These are phyloP conservation scores for Lobulomyces angularis DNA, from an alignment of 192 early-diverging fungal species.

Conservation along the genomic window DNA sequence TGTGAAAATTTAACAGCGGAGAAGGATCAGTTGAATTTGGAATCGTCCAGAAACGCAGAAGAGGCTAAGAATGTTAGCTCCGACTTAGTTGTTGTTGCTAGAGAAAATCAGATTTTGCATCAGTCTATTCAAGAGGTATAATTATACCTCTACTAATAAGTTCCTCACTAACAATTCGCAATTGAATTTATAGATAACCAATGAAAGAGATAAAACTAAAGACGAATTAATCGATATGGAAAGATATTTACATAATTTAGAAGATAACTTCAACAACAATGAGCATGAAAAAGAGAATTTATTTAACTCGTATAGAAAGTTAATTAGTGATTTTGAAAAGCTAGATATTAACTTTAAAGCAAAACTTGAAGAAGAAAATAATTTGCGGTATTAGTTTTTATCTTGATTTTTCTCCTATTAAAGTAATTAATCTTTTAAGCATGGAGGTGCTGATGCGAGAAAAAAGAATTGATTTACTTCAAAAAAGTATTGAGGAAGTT, in stretches of 20 bases:
- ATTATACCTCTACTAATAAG: conserved; percentile 3
- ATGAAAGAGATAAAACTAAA: conserved; percentile 17
- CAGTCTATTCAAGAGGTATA: neutral
- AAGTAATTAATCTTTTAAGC: conserved; percentile 8
- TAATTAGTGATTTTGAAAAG: conserved; percentile 28
- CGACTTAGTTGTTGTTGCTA: conserved; percentile 29
- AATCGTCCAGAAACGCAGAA: conserved; percentile 3
- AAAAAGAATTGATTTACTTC: conserved; percentile 27
- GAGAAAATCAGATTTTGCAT: conserved; percentile 33
- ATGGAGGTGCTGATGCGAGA: conserved; percentile 41
- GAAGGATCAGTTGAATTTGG: conserved; percentile 5
- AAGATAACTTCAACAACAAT: conserved; percentile 27
- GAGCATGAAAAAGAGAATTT: conserved; percentile 36
- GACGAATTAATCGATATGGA: conserved; percentile 30
- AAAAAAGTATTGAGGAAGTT: conserved; percentile 22
- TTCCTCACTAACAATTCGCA: conserved; percentile 1
- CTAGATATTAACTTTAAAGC: conserved; percentile 7
- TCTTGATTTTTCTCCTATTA: conserved; percentile 2
- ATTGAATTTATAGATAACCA: conserved; percentile 4
- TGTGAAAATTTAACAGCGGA: neutral
- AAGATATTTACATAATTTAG: conserved; percentile 24
- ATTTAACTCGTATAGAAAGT: conserved; percentile 28
- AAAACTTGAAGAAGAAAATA: conserved; percentile 18
- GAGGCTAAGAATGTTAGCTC: conserved; percentile 12
- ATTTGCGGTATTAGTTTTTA: conserved; percentile 12